These are phyloP conservation scores for Solanum hybrid DNA, from an alignment of 305 asterid species.

Conservation along the genomic window DNA sequence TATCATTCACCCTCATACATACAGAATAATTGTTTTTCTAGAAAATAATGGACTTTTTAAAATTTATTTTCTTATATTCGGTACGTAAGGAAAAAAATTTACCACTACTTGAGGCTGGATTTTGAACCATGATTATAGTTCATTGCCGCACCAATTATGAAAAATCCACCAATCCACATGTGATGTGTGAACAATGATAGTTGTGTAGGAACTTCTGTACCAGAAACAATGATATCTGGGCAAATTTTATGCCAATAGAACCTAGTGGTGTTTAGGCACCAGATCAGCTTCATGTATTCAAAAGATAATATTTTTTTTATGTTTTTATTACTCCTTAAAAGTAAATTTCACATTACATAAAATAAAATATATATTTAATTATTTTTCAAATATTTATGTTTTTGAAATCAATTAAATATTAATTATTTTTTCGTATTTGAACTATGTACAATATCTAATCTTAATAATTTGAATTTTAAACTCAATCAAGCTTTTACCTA, in stretches of 20 bases:
- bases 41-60: too few species aligned
- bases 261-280: neutral
- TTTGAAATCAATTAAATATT: neutral
- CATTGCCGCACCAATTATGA: neutral
- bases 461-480: too few species aligned
- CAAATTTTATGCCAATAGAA: neutral
- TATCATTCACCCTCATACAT: neutral
- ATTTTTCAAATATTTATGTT: too few species aligned
- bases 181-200: neutral
- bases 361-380: too few species aligned
- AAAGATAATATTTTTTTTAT: neutral
- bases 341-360: neutral
- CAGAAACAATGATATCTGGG: neutral
- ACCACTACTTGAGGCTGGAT: neutral
- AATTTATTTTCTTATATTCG: too few species aligned
- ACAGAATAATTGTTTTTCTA: fast-evolving
- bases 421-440: neutral
- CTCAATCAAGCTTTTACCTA: too few species aligned
- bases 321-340: neutral
- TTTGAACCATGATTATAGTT: neutral
- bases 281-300: constrained; percentile 14
- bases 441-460: neutral
- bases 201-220: neutral
- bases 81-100: neutral
- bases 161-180: neutral